phyloP scores from a whole-genome alignment of 1,284 basidiomycete genomes.

The Pulveroboletus sp. region DNA sequence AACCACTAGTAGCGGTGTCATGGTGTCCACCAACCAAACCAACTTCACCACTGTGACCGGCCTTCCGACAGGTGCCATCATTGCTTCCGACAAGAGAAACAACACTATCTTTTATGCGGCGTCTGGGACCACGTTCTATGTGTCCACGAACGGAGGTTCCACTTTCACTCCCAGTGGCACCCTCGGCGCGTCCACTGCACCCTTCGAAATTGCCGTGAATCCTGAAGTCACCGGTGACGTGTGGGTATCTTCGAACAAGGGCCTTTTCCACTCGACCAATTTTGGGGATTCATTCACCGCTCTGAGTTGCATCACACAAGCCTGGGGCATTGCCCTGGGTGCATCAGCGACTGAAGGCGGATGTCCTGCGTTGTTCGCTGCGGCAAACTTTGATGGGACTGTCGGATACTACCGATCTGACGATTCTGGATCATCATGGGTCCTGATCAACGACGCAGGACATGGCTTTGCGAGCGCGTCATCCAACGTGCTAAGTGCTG shows the following conservation, averaged over 20 bases:
- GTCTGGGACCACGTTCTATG: conserved; percentile 10
- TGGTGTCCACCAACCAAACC: conserved; percentile 14
- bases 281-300: neutral
- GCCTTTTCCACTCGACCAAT: conserved; percentile 10
- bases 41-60: conserved; percentile 3
- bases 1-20: conserved; percentile 1
- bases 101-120: conserved; percentile 12
- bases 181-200: conserved; percentile 5
- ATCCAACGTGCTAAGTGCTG: conserved; percentile 52
- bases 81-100: conserved; percentile 15
- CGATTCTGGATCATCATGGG: conserved; percentile 58
- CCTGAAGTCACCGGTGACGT: conserved; percentile 6
- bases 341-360: neutral
- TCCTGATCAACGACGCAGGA: conserved; percentile 59
- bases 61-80: conserved; percentile 8
- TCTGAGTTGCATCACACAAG: neutral
- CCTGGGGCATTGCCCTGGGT: conserved; percentile 11
- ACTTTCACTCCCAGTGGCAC: conserved; percentile 2
- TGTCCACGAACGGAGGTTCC: conserved; percentile 6
- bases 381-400: neutral
- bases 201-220: conserved; percentile 13
- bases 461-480: conserved; percentile 60
- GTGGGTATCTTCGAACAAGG: conserved; percentile 15
- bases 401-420: conserved; percentile 51
- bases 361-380: conserved; percentile 9